Percentiles rank a stretch among this genome's conserved stretches.
Conservation (phyloP, 495 filamentous ascomycete species). For the Lasiosphaeria miniovina region DNA sequence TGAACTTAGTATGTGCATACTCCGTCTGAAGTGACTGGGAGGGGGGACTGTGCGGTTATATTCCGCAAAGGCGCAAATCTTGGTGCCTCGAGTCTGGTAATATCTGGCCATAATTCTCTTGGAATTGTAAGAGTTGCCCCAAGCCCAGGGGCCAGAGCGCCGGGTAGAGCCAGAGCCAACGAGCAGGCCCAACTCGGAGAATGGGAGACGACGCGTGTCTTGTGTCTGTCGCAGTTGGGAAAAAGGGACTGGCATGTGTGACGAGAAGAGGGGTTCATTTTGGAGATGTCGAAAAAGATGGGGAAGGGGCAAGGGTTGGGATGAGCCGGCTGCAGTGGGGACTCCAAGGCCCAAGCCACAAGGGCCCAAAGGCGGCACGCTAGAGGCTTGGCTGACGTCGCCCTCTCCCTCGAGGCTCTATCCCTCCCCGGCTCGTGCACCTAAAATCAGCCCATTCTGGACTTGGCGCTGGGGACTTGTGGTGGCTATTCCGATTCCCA, state of each 20-base stretch:
- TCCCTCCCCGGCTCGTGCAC: conserved; percentile 1
- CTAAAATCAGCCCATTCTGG: conserved; percentile 25
- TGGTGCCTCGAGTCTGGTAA: no score
- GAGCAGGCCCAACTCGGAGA: neutral
- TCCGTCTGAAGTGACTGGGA: no score
- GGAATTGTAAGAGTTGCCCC: no score
- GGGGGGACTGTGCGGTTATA: no score
- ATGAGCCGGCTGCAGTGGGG: conserved; percentile 7
- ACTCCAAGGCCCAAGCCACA: conserved; percentile 11
- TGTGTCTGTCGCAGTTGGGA: neutral
- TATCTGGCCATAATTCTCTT: no score
- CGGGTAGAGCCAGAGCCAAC: neutral
- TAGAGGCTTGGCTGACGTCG: conserved; percentile 25
- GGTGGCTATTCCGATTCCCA: neutral
- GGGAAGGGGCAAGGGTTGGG: conserved; percentile 10
- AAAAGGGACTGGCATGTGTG: neutral
- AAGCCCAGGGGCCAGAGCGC: no score
- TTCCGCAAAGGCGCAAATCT: no score
- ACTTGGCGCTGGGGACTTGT: neutral
- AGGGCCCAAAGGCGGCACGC: conserved; percentile 7
- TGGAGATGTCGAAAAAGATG: conserved; percentile 20
- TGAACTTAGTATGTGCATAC: no score
- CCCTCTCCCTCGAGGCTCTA: conserved; percentile 1
- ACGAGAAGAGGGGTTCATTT: neutral
- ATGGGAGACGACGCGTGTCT: conserved; percentile 1